These are phyloP conservation scores for Ceratocystis variospora DNA, from an alignment of 2,329 filamentous ascomycete species.

Conservation along the genomic window DNA sequence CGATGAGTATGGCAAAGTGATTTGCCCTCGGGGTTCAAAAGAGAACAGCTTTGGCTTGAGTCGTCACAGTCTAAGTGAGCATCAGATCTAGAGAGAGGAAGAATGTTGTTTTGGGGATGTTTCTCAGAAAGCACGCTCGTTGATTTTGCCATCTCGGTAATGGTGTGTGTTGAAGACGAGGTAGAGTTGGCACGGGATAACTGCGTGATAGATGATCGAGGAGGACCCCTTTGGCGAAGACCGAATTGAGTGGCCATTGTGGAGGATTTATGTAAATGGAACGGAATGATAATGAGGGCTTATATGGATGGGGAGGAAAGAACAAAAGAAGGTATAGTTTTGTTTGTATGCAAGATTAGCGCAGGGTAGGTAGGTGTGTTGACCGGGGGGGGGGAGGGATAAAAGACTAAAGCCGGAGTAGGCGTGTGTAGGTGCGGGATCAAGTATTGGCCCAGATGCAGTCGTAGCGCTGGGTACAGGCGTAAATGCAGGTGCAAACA, in stretches of 20 bases:
- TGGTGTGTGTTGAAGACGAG: neutral
- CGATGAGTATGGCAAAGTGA: too few species aligned
- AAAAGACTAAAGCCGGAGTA: constrained; percentile 2
- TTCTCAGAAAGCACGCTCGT: neutral
- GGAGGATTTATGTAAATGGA: constrained; percentile 2
- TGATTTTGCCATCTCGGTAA: constrained; percentile 5
- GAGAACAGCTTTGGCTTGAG: too few species aligned
- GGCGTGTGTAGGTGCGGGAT: constrained; percentile 4
- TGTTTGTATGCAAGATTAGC: neutral
- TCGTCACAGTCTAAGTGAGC: too few species aligned
- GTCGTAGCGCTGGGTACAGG: constrained; percentile 1
- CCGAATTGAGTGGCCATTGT: constrained; percentile 3
- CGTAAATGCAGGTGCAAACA: constrained; percentile 1
- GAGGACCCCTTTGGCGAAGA: constrained; percentile 3
- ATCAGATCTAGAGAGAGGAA: too few species aligned
- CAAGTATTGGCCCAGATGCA: neutral
- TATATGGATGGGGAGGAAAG: neutral
- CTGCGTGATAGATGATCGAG: neutral
- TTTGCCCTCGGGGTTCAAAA: too few species aligned
- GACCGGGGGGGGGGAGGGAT: neutral
- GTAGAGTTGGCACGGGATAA: constrained; percentile 1
- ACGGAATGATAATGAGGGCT: neutral
- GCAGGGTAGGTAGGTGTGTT: neutral
- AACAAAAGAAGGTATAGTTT: neutral
- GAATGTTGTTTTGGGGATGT: too few species aligned